Percentiles rank a stretch among this genome's conserved stretches.
phyloP scores from a whole-genome alignment of 495 filamentous ascomycete genomes.

The Podospora pseudocomata region DNA sequence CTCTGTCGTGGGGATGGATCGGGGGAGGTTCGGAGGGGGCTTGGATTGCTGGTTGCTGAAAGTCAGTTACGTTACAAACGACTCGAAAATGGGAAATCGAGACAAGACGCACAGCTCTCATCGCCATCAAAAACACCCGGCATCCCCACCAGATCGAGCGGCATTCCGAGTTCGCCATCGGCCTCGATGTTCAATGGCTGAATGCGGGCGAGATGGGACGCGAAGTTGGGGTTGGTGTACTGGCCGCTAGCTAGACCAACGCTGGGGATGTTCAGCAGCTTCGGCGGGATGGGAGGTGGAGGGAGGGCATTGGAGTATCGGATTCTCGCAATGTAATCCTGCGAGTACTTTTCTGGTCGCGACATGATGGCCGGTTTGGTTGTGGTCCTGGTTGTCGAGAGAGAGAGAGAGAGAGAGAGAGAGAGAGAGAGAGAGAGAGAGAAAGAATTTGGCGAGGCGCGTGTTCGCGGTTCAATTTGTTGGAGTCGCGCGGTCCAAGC shows the following conservation, averaged over 20 bases:
- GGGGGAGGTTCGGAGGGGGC: conserved; percentile 63
- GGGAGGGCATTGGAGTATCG: conserved; percentile 93
- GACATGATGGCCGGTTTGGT: conserved; percentile 33
- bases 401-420: too few species aligned
- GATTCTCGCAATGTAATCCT: conserved; percentile 94
- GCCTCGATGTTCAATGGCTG: conserved; percentile 95
- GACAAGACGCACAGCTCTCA: conserved; percentile 72
- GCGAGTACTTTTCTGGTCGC: conserved; percentile 61
- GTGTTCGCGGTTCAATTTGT: conserved; percentile 29
- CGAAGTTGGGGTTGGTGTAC: conserved; percentile 84
- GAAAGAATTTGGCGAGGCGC: background rate
- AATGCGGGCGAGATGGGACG: conserved; percentile 78
- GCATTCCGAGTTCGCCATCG: conserved; percentile 97
- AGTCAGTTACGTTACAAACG: background rate
- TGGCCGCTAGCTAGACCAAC: conserved; percentile 74
- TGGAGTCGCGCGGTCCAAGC: conserved; percentile 27
- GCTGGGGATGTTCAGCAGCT: conserved; percentile 93
- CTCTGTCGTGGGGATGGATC: conserved; percentile 75
- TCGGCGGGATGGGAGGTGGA: conserved; percentile 87
- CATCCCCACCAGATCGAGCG: conserved; percentile 89
- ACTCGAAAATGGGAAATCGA: background rate
- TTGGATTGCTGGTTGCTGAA: conserved; percentile 63
- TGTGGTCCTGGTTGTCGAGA: background rate
- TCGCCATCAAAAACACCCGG: conserved; percentile 93
- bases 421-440: background rate